A percentile compares a stretch with the other conserved stretches of the same genome.
Conservation (phyloP, 1,139 yeast species). For the Hyphopichia burtonii region DNA sequence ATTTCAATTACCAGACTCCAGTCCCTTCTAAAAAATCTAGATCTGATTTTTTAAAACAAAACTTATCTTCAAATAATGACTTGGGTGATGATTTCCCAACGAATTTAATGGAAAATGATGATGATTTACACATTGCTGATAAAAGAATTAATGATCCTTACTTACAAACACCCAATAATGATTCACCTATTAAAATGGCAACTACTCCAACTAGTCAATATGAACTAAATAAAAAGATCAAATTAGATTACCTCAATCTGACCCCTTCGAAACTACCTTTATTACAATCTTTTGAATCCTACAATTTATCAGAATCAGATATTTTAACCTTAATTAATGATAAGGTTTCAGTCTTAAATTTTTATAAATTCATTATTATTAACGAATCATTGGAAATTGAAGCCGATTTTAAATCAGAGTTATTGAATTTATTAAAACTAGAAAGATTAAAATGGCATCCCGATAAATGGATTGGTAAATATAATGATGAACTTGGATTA, state of each 20-base stretch:
- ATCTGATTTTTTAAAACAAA: constrained; percentile 14
- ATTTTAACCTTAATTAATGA: constrained; percentile 22
- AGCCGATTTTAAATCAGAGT: neutral
- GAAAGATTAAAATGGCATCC: constrained; percentile 74
- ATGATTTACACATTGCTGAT: constrained; percentile 39
- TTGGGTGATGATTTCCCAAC: constrained; percentile 20
- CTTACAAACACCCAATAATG: constrained; percentile 7
- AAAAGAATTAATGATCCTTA: constrained; percentile 44
- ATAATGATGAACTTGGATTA: constrained; percentile 8
- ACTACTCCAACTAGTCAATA: neutral
- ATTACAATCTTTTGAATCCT: constrained; percentile 11
- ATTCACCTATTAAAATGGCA: neutral
- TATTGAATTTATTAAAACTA: constrained; percentile 29
- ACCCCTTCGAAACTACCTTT: constrained; percentile 19
- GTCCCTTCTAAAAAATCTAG: constrained; percentile 1
- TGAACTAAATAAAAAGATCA: constrained; percentile 3
- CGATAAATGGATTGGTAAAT: constrained; percentile 46
- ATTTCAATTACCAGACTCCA: constrained; percentile 24
- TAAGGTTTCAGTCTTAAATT: constrained; percentile 20
- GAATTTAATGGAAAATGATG: constrained; percentile 34
- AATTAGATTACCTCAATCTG: constrained; percentile 14
- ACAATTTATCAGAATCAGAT: constrained; percentile 8
- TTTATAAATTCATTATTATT: constrained; percentile 17
- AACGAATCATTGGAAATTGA: constrained; percentile 12
- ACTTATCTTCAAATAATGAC: constrained; percentile 12